Base-by-base conservation (phyloP, 169 alveolate genomes). In the Plasmodium gonderi region DNA sequence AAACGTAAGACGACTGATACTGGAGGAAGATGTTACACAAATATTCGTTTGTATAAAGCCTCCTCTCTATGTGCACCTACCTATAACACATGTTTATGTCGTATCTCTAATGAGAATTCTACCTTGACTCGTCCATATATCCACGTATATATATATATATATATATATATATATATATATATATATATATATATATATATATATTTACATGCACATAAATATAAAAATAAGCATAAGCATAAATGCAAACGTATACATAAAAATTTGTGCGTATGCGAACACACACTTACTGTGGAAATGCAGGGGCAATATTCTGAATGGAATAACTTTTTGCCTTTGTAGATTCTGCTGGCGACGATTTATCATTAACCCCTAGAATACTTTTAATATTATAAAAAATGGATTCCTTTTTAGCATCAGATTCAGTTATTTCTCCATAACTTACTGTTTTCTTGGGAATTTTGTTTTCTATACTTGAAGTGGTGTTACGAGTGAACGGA, bases 341-440 rank as follows among this genome's bases (percentile, higher is more conserved):
- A 36, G 72, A 11, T n/a, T 29, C 72, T 0, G 72, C n/a, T 36
- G 60, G 20, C 23, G 80, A 45, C 38, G 87, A 33, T 14, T 82
- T 82, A 2, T 82, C 81, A 44, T 9, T 36, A 82, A 42, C 91
- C 14, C 82, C 82, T 69, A 82, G 76, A 82, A 82, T 17, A 45
- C 51, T 54, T 82, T 82, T 82, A 12, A 82, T 82, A 54, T 82
- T 82, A 38, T 54, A 82, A 82, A 82, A 68, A 14, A 31, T 47
- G 9, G 74, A 68, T 26, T 82, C 76, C 33, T 67, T 82, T 82
- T 82, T 82, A n/a, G 45, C 82, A 69, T 67, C 45, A 6, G 82
- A 38, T 67, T 69, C 64, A 23, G 40, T 6, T 33, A 11, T 9
- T 26, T 36, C 36, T 20, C 42, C 47, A 29, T 20, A 44, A 49